Evolutionary conservation across 345 rosid genomes (phyloP).

Genomic region (Aquilaria sinensis): DNA sequence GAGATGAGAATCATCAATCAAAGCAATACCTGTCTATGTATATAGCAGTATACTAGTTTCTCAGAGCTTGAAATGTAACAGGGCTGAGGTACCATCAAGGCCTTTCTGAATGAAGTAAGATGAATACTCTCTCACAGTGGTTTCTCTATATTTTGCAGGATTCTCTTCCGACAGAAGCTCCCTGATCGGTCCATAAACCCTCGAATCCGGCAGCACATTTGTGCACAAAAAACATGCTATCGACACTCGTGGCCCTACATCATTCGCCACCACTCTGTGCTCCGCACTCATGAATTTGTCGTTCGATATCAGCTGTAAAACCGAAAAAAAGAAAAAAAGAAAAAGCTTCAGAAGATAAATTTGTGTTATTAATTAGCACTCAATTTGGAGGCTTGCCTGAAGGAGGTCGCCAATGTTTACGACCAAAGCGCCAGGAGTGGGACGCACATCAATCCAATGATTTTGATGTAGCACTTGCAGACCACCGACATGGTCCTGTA

Average conservation of each 20-base stretch:
- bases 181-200: conserved; percentile 22
- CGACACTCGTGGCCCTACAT: conserved; percentile 26
- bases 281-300: conserved; percentile 27
- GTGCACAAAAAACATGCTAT: conserved; percentile 32
- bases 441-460: conserved; percentile 42
- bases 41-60: background rate
- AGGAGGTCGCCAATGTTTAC: conserved; percentile 54
- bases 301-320: conserved; percentile 30
- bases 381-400: conserved; percentile 22
- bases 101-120: conserved; percentile 3
- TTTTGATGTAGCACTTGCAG: conserved; percentile 41
- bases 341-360: background rate
- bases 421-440: conserved; percentile 39
- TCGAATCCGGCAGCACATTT: conserved; percentile 4
- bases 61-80: conserved; percentile 12
- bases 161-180: conserved; percentile 19
- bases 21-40: too few relatives aligned
- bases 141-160: conserved; percentile 17
- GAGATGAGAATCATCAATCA: too few relatives aligned
- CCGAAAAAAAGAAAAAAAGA: background rate
- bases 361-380: background rate
- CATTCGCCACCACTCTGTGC: conserved; percentile 29
- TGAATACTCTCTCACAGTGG: conserved; percentile 12
- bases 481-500: conserved; percentile 56
- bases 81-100: conserved; percentile 18